A percentile compares a stretch with the other conserved stretches of the same genome.
Evolutionary conservation across 2,329 filamentous ascomycete species (phyloP).

Genomic region (Paecilomyces sp.): DNA sequence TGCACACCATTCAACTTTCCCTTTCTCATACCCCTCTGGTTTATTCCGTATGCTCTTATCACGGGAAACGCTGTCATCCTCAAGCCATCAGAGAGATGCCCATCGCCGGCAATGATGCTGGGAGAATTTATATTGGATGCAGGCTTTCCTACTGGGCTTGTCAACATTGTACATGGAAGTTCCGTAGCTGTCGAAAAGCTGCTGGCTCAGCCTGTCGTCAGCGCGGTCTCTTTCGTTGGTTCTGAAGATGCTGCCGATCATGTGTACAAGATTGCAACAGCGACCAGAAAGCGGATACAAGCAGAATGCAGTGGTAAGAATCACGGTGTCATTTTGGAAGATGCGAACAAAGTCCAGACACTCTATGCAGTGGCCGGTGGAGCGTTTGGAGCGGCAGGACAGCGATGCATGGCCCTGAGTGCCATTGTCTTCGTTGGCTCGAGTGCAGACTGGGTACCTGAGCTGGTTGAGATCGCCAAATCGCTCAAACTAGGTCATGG

Average conservation of each 20-base stretch:
- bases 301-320: conserved; percentile 66
- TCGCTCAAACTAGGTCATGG: conserved; percentile 54
- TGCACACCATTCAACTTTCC: conserved; percentile 1
- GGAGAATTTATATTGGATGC: conserved; percentile 57
- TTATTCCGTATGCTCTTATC: conserved; percentile 2
- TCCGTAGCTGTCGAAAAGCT: conserved; percentile 63
- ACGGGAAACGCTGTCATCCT: conserved; percentile 58
- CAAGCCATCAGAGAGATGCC: conserved; percentile 61
- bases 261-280: conserved; percentile 60
- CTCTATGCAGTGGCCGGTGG: conserved; percentile 60
- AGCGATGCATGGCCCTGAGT: conserved; percentile 63
- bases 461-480: conserved; percentile 57
- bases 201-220: conserved; percentile 60
- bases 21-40: conserved; percentile 1
- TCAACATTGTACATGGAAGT: conserved; percentile 61
- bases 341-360: conserved; percentile 63
- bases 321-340: conserved; percentile 59
- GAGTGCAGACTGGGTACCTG: conserved; percentile 58
- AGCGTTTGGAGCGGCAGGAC: conserved; percentile 62
- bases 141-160: conserved; percentile 57
- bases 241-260: conserved; percentile 64
- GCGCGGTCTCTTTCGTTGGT: conserved; percentile 62
- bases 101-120: conserved; percentile 59
- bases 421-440: conserved; percentile 59
- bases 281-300: conserved; percentile 63